These are phyloP conservation scores for Claviceps arundinis DNA, from an alignment of 2,329 filamentous ascomycete species.

Conservation along the genomic window DNA sequence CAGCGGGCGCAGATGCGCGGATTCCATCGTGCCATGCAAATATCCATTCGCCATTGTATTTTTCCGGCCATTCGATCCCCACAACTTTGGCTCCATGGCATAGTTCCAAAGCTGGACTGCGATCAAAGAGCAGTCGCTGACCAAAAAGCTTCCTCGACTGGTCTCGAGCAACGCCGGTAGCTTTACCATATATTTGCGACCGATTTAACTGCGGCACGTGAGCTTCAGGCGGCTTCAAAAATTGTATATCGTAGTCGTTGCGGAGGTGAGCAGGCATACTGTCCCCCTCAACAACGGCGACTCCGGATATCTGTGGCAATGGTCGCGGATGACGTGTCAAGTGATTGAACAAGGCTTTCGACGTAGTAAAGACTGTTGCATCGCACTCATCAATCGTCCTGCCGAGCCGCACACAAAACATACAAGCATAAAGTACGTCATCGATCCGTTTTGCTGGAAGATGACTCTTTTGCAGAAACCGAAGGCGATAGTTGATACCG, in stretches of 20 bases:
- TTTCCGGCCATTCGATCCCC: conserved; percentile 36
- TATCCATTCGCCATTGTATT: conserved; percentile 43
- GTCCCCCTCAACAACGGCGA: conserved; percentile 33
- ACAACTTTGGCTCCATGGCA: conserved; percentile 35
- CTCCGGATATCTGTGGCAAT: conserved; percentile 32
- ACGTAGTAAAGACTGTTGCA: conserved; percentile 42
- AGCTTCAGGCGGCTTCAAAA: conserved; percentile 24
- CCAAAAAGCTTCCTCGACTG: conserved; percentile 34
- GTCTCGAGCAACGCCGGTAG: conserved; percentile 31
- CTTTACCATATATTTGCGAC: conserved; percentile 26
- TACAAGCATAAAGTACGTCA: conserved; percentile 39
- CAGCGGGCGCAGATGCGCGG: conserved; percentile 35
- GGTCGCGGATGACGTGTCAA: conserved; percentile 40
- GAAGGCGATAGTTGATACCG: conserved; percentile 36
- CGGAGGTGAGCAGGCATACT: conserved; percentile 25
- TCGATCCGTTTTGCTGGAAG: conserved; percentile 34
- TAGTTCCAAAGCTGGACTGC: conserved; percentile 31
- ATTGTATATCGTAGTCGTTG: conserved; percentile 42
- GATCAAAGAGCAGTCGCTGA: conserved; percentile 30
- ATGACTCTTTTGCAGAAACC: conserved; percentile 44
- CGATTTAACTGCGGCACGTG: conserved; percentile 30
- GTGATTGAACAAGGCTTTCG: conserved; percentile 39
- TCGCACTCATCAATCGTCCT: conserved; percentile 40
- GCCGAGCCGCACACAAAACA: conserved; percentile 39
- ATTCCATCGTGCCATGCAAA: conserved; percentile 43